These are phyloP conservation scores for Grifola frondosa DNA, from an alignment of 1,284 basidiomycete species.

Conservation along the genomic window DNA sequence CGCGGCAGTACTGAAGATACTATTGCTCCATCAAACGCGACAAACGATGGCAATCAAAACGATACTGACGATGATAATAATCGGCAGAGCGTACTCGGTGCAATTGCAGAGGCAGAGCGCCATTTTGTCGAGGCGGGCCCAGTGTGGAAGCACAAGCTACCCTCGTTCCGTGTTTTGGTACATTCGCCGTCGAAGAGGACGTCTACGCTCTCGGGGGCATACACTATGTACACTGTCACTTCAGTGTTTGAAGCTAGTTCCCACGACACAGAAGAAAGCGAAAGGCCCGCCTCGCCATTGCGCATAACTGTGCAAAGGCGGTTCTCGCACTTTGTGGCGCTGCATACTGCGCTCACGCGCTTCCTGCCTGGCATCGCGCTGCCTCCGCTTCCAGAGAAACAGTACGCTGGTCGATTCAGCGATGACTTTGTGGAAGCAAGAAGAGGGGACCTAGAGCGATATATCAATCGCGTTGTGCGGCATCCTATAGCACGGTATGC, in stretches of 20 bases:
- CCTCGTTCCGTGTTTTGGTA: conserved; percentile 71
- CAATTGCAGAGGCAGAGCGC: conserved; percentile 55
- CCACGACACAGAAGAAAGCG: conserved; percentile 23
- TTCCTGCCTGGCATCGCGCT: conserved; percentile 74
- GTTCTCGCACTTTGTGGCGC: conserved; percentile 81
- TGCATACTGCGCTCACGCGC: conserved; percentile 67
- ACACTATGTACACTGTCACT: conserved; percentile 75
- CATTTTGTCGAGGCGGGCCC: conserved; percentile 77
- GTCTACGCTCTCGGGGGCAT: conserved; percentile 67
- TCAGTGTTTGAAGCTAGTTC: conserved; percentile 56
- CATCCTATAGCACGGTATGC: conserved; percentile 79
- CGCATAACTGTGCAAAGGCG: conserved; percentile 75
- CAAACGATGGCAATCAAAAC: conserved; percentile 6
- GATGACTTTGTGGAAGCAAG: conserved; percentile 81
- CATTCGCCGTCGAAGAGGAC: conserved; percentile 76
- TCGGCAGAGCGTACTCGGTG: conserved; percentile 21
- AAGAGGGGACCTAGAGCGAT: conserved; percentile 76
- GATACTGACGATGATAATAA: conserved; percentile 35
- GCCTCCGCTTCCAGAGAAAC: conserved; percentile 81
- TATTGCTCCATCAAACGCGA: conserved; percentile 18
- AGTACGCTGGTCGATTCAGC: conserved; percentile 78
- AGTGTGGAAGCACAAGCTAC: conserved; percentile 70
- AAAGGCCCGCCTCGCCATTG: conserved; percentile 41
- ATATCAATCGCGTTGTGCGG: conserved; percentile 67
- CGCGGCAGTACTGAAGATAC: conserved; percentile 44